Percentiles rank a stretch among this genome's conserved stretches.
Conservation (phyloP, 495 filamentous ascomycete species). For the Penicillium macrosclerotiorum region DNA sequence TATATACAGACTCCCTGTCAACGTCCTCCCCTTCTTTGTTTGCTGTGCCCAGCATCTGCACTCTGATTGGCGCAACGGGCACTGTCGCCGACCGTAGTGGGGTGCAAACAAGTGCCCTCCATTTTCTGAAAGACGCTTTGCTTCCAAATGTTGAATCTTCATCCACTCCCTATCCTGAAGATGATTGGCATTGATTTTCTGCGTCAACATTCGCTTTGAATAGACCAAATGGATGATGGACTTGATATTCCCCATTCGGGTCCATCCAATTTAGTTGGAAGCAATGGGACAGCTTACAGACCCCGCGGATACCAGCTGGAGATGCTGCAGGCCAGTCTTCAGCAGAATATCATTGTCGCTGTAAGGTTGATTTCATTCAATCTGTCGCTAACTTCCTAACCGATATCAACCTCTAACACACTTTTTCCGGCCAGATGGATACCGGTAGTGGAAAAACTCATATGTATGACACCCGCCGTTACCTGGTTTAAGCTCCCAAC, state of each 20-base stretch:
- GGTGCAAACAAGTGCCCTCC: neutral
- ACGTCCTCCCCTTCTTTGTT: too few species aligned
- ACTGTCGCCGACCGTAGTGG: neutral
- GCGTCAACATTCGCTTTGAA: too few species aligned
- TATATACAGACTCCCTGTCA: too few species aligned
- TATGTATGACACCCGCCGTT: constrained; percentile 55
- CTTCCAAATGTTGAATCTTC: too few species aligned
- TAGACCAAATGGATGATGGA: constrained; percentile 9
- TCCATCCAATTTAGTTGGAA: neutral
- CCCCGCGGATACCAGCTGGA: constrained; percentile 82
- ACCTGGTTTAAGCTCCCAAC: neutral
- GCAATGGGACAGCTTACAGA: constrained; percentile 19
- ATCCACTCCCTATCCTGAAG: too few species aligned
- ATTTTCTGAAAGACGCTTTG: neutral
- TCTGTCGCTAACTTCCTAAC: too few species aligned
- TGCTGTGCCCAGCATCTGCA: neutral
- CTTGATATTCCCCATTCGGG: neutral
- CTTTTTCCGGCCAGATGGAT: constrained; percentile 69
- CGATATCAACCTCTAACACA: constrained; percentile 1
- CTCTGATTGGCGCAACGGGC: neutral
- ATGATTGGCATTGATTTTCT: too few species aligned
- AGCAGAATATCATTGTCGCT: constrained; percentile 78
- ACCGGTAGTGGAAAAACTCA: constrained; percentile 92
- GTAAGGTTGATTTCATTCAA: constrained; percentile 53
- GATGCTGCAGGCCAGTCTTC: constrained; percentile 83